A percentile compares a stretch with the other conserved stretches of the same genome.
Conservation (phyloP, 331 rosid genomes). For the Pyracantha coccinea region DNA sequence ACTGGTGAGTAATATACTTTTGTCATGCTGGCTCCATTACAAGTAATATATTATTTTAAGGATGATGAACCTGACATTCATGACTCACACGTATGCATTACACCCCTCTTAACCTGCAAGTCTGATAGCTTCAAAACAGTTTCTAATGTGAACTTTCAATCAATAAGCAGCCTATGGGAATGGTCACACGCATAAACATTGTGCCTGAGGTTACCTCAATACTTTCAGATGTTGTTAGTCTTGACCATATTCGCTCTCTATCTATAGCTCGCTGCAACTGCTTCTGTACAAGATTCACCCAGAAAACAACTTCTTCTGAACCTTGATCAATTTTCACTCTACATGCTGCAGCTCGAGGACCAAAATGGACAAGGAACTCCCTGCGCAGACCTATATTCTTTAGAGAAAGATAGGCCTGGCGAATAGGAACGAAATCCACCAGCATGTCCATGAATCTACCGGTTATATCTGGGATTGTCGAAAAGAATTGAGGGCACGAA, state of each 20-base stretch:
- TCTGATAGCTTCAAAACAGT: conserved; percentile 1
- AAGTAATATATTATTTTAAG: conserved; percentile 2
- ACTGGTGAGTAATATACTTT: neutral
- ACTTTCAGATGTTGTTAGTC: conserved; percentile 93
- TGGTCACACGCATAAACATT: conserved; percentile 13
- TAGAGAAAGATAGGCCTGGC: conserved; percentile 69
- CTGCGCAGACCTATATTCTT: conserved; percentile 68
- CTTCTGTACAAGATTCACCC: conserved; percentile 87
- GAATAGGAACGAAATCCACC: conserved; percentile 61
- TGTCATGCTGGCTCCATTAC: neutral
- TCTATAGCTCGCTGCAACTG: conserved; percentile 84
- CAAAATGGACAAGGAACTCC: conserved; percentile 93
- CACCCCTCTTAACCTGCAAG: neutral
- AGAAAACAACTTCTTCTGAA: conserved; percentile 87
- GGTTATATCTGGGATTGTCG: conserved; percentile 61
- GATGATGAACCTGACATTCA: conserved; percentile 6
- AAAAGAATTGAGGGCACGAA: conserved; percentile 79
- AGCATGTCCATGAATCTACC: conserved; percentile 95
- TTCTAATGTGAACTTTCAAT: conserved; percentile 6
- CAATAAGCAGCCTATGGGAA: conserved; percentile 1
- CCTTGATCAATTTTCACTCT: conserved; percentile 66
- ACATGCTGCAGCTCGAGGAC: conserved; percentile 82
- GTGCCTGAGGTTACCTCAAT: conserved; percentile 61
- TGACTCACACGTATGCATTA: neutral
- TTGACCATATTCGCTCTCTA: conserved; percentile 95